Conservation (phyloP, 345 rosid genomes). For the Combretum micranthum region DNA sequence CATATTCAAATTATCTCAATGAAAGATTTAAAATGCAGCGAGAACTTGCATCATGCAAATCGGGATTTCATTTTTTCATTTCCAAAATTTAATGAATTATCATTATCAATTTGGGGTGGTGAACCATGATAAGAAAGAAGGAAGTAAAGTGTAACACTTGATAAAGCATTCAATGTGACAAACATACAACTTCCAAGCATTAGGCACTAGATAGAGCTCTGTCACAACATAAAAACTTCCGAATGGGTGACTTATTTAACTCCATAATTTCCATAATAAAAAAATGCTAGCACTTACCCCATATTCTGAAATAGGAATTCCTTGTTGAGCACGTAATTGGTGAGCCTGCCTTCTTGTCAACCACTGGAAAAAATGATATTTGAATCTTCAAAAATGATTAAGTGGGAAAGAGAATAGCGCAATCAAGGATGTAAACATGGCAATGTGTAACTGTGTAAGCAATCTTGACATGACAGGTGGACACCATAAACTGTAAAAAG, state of each 20-base stretch:
- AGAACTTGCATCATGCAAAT: background rate
- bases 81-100: too few species aligned
- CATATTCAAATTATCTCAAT: background rate
- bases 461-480: too few species aligned
- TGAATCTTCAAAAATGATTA: background rate
- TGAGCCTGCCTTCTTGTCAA: constrained; percentile 80
- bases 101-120: too few species aligned
- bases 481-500: too few species aligned
- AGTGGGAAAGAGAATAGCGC: background rate
- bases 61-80: too few species aligned
- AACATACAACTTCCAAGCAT: too few species aligned
- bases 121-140: too few species aligned
- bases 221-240: too few species aligned
- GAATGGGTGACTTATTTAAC: too few species aligned
- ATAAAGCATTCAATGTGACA: too few species aligned
- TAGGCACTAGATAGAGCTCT: background rate
- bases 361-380: constrained; percentile 47
- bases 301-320: constrained; percentile 87
- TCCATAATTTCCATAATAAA: background rate
- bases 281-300: constrained; percentile 47
- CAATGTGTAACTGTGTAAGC: too few species aligned
- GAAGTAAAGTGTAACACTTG: too few species aligned
- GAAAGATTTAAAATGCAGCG: background rate
- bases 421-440: background rate
- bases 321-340: constrained; percentile 81